Base-by-base conservation (phyloP, 805 yeast species). In the Metschnikowia gelsemii region DNA sequence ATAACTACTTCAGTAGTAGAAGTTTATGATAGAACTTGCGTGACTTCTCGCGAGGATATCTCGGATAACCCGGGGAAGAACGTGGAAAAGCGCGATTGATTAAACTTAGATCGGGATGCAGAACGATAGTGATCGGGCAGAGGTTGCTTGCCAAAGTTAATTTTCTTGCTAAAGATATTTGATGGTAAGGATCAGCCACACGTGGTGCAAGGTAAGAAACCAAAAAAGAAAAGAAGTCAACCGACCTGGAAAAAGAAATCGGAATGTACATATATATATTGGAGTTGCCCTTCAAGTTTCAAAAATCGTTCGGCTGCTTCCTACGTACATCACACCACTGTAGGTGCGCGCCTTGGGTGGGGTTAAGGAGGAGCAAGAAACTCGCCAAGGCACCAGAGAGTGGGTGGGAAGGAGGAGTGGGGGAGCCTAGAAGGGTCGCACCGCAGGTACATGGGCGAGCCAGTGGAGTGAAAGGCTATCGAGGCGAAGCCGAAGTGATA, bases 271-370 rank as follows among this genome's bases (percentile, higher is more conserved):
- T n/a, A n/a, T n/a, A n/a, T n/a, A n/a, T n/a, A n/a, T n/a, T n/a
- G n/a, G n/a, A n/a, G n/a, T n/a, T n/a, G n/a, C n/a, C n/a, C n/a
- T n/a, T n/a, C n/a, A n/a, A 14, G 29, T 26, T 26, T 26, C 29
- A 26, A 13, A 6, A n/a, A 12, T 26, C 14, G 3, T 17, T 26
- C 14, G 16, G 14, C 29, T 12, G n/a, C 29, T 13, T 26, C 14
- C 5, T 12, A 17, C 29, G 14, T 26, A 9, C 14, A 26, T 17
- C 16, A 17, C 29, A 14, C 29, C 8, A 17, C 38, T n/a, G 5
- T 8, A 28, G 26, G 28, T 4, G 28, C 33, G 39, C 31, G 39
- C 39, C 32, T 20, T 28, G 29, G 33, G 26, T 28, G 28, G 36
- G 28, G 36, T 28, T 27, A 28, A 32, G 25, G 23, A 32, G 19